Evolutionary conservation across 371 early-diverging fungal species (phyloP), one percentile per base, ranked within the genome.

Genomic region (Mucor ambiguus): DNA sequence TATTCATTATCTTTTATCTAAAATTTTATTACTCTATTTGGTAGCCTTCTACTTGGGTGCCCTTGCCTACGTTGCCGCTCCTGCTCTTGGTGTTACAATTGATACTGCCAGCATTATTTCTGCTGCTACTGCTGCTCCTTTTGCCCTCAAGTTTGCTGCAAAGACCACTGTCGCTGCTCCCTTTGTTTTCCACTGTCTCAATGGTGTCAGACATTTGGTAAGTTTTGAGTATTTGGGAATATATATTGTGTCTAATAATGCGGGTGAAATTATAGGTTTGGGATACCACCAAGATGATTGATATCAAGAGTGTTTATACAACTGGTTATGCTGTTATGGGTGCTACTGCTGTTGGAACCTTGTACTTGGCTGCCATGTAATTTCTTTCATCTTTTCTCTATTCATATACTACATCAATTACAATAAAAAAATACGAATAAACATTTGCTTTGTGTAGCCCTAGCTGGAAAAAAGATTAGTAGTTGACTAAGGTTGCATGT

Each of bases 141-240:
- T 80, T 54, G 82, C 79, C 60, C 73, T 67, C 28, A 81, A 81
- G 73, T 69, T 81, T 14, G 59, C 66, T 56, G 76, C 75, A 28
- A 84, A 81, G 74, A 55, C 76, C 44, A 70, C 84, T 43, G 38
- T 95, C 59, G 90, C 92, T 44, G 68, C 76, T 61, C 92, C 95
- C 30, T 87, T 93, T 71, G 87, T 89, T 64, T 98, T 83, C 89
- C 97, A 98, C 83, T 70, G 86, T 48, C 84, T 93, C 71, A 94
- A 92, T 78, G 96, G 97, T 61, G 69, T 96, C 59, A 89, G 97
- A 67, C 96, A 95, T 76, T 87, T 97, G 93, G 89, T 71, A 70
- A 75, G 63, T 43, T 55, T 22, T 57, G 18, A 33, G 37, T 26
- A n/a, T 16, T 24, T 49, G n/a, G 24, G 35, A 5, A 44, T 44